phyloP scores from a whole-genome alignment of 176 grass and related monocot genomes.

The Oryza coarctata region DNA sequence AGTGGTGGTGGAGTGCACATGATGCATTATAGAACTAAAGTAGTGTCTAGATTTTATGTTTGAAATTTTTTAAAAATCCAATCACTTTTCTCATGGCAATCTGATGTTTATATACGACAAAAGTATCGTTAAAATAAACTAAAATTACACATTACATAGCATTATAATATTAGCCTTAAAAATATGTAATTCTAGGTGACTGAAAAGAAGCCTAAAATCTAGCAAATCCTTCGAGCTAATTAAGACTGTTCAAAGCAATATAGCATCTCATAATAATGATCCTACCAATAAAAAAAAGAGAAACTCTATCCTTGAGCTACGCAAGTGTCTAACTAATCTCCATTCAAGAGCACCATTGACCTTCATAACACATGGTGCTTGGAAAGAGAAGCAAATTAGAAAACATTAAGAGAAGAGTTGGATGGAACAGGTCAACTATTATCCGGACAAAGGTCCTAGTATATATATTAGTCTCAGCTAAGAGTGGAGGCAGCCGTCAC shows the following conservation, averaged over 20 bases:
- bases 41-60: too few species aligned
- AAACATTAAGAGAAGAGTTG: neutral
- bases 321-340: neutral
- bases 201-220: too few species aligned
- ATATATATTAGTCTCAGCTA: neutral
- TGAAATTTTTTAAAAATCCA: too few species aligned
- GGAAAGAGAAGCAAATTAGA: neutral
- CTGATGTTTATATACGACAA: too few species aligned
- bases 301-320: neutral
- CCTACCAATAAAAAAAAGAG: neutral
- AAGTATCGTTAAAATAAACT: too few species aligned
- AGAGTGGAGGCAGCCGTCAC: constrained; percentile 35
- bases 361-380: neutral
- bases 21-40: neutral
- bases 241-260: neutral
- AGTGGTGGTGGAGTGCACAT: neutral
- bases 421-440: constrained; percentile 44
- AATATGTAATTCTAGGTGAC: too few species aligned
- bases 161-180: too few species aligned
- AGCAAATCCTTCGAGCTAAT: neutral
- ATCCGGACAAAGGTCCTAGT: constrained; percentile 31
- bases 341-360: constrained; percentile 29
- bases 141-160: too few species aligned
- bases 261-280: neutral
- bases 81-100: too few species aligned